A percentile compares a stretch with the other conserved stretches of the same genome.
Evolutionary conservation across 2,329 filamentous ascomycete genomes (phyloP).

Genomic region (Pyricularia sp.): DNA sequence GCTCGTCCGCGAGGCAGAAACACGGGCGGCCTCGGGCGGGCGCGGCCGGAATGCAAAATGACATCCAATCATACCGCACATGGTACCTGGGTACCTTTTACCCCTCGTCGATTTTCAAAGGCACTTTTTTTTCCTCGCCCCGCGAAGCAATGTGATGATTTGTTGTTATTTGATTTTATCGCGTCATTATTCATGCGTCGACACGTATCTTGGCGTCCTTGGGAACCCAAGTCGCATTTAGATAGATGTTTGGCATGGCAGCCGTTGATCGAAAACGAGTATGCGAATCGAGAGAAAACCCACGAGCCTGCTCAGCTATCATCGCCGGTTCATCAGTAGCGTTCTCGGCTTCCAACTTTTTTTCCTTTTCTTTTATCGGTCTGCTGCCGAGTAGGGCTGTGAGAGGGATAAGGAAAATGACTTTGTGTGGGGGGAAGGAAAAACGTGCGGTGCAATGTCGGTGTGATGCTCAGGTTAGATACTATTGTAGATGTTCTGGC

Average conservation of each 20-base stretch:
- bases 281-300: neutral
- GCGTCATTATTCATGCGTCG: neutral
- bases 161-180: neutral
- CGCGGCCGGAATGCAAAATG: neutral
- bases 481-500: neutral
- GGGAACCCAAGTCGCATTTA: neutral
- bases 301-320: neutral
- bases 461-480: neutral
- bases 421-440: neutral
- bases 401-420: neutral
- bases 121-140: neutral
- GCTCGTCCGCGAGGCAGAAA: neutral
- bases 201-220: no score
- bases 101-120: neutral
- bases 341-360: neutral
- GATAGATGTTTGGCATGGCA: neutral
- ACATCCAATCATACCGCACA: neutral
- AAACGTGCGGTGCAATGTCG: neutral
- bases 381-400: neutral
- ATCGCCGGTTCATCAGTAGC: no score
- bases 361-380: neutral
- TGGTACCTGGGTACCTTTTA: no score
- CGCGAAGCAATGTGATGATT: neutral
- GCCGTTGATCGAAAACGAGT: neutral
- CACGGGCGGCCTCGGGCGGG: neutral